phyloP scores from a whole-genome alignment of 2,329 filamentous ascomycete genomes.

The Metarhizium album region DNA sequence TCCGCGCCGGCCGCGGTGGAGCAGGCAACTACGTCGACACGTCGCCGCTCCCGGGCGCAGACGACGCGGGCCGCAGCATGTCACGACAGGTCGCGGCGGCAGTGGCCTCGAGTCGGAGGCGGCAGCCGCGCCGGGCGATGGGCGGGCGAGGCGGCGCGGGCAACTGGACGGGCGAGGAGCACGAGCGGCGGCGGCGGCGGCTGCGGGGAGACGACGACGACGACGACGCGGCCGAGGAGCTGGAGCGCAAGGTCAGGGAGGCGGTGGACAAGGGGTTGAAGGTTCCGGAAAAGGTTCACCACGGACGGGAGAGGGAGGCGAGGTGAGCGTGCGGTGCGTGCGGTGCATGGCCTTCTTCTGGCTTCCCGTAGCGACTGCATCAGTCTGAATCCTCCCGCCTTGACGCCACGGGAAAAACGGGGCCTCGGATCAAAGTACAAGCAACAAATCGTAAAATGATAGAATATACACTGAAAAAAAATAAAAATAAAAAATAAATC shows the following conservation, averaged over 20 bases:
- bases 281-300: slow-evolving; percentile 35
- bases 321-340: not conserved
- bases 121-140: slow-evolving; percentile 13
- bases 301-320: slow-evolving; percentile 12
- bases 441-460: too few species aligned
- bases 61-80: slow-evolving; percentile 23
- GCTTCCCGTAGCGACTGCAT: too few species aligned
- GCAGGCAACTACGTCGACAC: slow-evolving; percentile 47
- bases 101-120: slow-evolving; percentile 20
- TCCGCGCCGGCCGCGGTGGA: slow-evolving; percentile 27
- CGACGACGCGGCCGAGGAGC: slow-evolving; percentile 22
- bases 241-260: slow-evolving; percentile 32
- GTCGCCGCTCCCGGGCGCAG: slow-evolving; percentile 20
- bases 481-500: too few species aligned
- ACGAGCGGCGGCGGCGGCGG: slow-evolving; percentile 15
- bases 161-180: slow-evolving; percentile 32
- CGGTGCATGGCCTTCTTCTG: too few species aligned
- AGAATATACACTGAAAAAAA: too few species aligned
- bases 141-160: slow-evolving; percentile 47
- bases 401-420: too few species aligned
- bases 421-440: too few species aligned
- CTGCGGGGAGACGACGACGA: slow-evolving; percentile 13
- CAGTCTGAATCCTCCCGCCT: too few species aligned
- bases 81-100: slow-evolving; percentile 23
- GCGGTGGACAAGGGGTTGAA: slow-evolving; percentile 37